Evolutionary conservation across 805 yeast species (phyloP).

Genomic region (Ogataea glucozyma): DNA sequence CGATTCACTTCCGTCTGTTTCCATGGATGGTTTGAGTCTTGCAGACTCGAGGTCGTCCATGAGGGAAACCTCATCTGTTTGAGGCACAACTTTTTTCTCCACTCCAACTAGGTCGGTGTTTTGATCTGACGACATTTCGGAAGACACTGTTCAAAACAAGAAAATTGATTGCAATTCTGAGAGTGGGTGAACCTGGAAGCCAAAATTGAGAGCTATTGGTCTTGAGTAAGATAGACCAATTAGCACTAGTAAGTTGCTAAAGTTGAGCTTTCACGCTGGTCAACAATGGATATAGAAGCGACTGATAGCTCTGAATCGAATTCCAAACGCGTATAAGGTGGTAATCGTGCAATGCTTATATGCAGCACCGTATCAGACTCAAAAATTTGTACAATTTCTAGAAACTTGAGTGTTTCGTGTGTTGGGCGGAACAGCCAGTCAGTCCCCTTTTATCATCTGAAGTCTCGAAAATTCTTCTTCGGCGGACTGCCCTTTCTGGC

Average conservation of each 20-base stretch:
- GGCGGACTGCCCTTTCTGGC: constrained; percentile 7
- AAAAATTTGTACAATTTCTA: neutral
- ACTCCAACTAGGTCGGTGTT: neutral
- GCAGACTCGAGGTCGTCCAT: constrained; percentile 9
- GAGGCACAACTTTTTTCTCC: neutral
- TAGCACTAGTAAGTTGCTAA: too few relatives aligned
- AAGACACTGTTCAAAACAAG: too few relatives aligned
- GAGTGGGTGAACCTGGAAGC: too few relatives aligned
- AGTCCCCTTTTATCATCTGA: neutral
- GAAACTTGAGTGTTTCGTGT: neutral
- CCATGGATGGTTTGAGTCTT: constrained; percentile 4
- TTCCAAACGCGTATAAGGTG: too few relatives aligned
- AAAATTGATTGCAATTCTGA: too few relatives aligned
- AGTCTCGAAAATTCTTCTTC: constrained; percentile 17
- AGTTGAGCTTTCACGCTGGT: too few relatives aligned
- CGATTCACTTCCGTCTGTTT: constrained; percentile 10
- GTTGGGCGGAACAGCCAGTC: neutral
- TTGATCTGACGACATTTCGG: neutral
- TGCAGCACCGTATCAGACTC: neutral
- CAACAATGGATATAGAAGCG: too few relatives aligned
- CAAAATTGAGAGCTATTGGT: too few relatives aligned
- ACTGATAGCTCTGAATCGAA: too few relatives aligned
- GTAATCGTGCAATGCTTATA: too few relatives aligned
- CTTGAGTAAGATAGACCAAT: too few relatives aligned
- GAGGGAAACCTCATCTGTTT: constrained; percentile 1